Percentiles rank a stretch among this genome's conserved stretches.
Conservation (phyloP, 768 basidiomycete genomes). For the Glaciozyma martinii region DNA sequence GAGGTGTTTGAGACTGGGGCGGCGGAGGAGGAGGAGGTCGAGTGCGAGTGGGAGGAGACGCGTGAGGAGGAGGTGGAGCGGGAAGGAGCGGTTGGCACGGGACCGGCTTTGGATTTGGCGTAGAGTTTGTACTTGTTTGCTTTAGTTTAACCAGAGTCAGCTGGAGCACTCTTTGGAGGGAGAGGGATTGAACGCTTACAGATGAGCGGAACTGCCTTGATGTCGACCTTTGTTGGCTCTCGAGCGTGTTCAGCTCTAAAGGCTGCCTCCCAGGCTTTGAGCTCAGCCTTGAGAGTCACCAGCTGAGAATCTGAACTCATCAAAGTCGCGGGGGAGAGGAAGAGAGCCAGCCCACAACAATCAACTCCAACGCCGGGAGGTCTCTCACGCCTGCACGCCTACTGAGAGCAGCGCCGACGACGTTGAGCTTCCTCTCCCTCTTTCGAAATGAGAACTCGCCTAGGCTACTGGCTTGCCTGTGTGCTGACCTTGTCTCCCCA, state of each 20-base stretch:
- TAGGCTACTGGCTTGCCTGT: too few relatives aligned
- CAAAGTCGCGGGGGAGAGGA: too few relatives aligned
- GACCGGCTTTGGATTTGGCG: constrained; percentile 11
- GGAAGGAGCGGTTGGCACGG: background rate
- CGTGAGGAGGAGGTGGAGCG: background rate
- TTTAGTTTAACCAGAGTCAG: constrained; percentile 1
- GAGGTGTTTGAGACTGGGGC: background rate
- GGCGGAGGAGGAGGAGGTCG: background rate
- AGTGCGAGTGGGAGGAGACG: background rate
- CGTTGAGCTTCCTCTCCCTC: too few relatives aligned
- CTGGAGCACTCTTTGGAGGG: background rate
- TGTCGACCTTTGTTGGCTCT: constrained; percentile 41
- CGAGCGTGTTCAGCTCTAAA: constrained; percentile 37
- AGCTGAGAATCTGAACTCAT: constrained; percentile 4
- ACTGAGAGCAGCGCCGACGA: too few relatives aligned
- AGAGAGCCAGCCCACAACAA: too few relatives aligned
- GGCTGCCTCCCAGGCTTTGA: constrained; percentile 41
- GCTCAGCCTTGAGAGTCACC: constrained; percentile 37
- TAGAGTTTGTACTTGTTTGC: constrained; percentile 34
- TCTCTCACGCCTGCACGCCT: too few relatives aligned
- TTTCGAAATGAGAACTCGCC: too few relatives aligned
- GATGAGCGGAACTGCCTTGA: constrained; percentile 40
- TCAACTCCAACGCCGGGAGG: too few relatives aligned
- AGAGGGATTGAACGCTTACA: constrained; percentile 35
- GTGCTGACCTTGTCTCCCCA: too few relatives aligned